Base-by-base conservation (phyloP, 768 basidiomycete genomes). In the Nidularia pulvinata region DNA sequence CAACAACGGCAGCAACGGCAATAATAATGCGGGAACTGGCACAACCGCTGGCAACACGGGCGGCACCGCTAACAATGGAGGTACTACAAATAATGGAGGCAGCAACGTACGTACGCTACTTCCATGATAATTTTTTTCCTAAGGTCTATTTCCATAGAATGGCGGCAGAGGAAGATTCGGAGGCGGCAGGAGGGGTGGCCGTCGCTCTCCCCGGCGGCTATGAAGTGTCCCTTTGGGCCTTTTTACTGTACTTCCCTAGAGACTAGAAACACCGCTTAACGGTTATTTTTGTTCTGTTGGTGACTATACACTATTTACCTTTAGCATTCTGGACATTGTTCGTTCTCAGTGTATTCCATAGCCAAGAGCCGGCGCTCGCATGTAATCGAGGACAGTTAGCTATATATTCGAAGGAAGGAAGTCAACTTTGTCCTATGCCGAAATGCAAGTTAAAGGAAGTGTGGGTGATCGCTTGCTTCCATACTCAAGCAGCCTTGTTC, bases 341-440 rank as follows among this genome's bases (percentile, higher is more conserved):
- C 39, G n/a, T 44, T n/a, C n/a, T n/a, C n/a, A 43, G 48, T 48
- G 52, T 33, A 11, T 30, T 49, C 49, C 48, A 45, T 54, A 51
- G 51, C 54, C 55, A 55, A 49, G 37, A 39, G 33, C 30, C 7
- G 42, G 13, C 59, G 48, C 48, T 49, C 37, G n/a, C 54, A 59
- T 52, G 42, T 49, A 46, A 42, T 50, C 22, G 36, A 53, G n/a
- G 55, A 57, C 32, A 53, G 36, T 54, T 57, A 46, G 49, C 51
- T 51, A 42, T 30, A 32, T 39, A 16, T 52, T 30, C n/a, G 19
- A 33, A 33, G n/a, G 44, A 52, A 25, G 37, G 22, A 36, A 34
- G 25, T 46, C 36, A 46, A 52, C n/a, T n/a, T n/a, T n/a, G n/a
- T n/a, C n/a, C n/a, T n/a, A n/a, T n/a, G n/a, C n/a, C n/a, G n/a